Base-by-base conservation (phyloP, 352 stramenopile genomes). In the Pythium oligandrum region DNA sequence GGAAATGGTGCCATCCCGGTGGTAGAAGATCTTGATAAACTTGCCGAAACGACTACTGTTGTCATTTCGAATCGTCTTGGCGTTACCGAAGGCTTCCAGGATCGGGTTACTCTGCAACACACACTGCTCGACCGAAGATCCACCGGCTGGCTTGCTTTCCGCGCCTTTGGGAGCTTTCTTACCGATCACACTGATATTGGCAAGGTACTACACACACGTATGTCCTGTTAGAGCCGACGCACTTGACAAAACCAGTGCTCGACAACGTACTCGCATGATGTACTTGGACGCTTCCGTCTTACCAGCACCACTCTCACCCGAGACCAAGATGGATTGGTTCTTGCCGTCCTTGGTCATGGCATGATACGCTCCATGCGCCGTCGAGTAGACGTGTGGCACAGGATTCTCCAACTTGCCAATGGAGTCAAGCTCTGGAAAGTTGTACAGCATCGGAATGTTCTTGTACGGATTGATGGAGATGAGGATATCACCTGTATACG, bases 391-490 rank as follows among this genome's bases (percentile, higher is more conserved):
- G 57, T 95, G 85, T 17, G 85, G 85, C 55, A 90, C 71, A 2
- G 79, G 83, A 55, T 96, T 93, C 47, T 95, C 82, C 26, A 92
- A 64, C 56, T 93, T 93, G 31, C 76, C 81, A 53, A 93, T 87
- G 11, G 79, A 90, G 53, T 90, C 83, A n/a, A 95, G 66, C 50
- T 95, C 86, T 4, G 83, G 83, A 45, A 96, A 90, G 66, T 94
- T 94, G 71, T 96, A 96, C 26, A 96, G 72, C 73, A 94, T 87
- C 48, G 85, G 80, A 50, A 97, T 93, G 66, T 92, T 91, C 79
- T 98, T 97, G 86, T 98, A 98, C 51, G 94, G 94, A 68, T 98
- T 98, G 56, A 98, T 95, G 38, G 89, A 97, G 71, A 98, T 98
- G 40, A 98, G 70, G 17, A 98, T 96, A 54, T 98, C 93, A 32